Percentiles rank a stretch among this genome's conserved stretches.
Evolutionary conservation across 2,329 filamentous ascomycete species (phyloP).

Genomic region (Sclerotinia minor): DNA sequence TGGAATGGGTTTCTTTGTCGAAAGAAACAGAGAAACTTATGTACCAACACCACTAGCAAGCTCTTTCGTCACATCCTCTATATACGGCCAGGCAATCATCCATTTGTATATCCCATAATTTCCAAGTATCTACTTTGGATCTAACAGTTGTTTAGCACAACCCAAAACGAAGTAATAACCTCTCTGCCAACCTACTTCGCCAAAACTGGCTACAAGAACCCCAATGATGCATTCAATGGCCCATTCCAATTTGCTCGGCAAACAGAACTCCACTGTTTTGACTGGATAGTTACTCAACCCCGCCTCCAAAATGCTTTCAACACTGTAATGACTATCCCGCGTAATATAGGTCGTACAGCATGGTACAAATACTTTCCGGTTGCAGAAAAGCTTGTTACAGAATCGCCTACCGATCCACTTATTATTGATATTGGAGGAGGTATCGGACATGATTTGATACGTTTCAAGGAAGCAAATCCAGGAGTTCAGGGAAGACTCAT

Average conservation of each 20-base stretch:
- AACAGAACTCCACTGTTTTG: slow-evolving; percentile 28
- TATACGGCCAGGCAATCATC: background rate
- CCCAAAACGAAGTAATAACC: slow-evolving; percentile 24
- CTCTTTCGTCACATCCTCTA: slow-evolving; percentile 19
- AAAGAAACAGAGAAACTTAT: slow-evolving; percentile 19
- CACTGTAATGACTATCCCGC: slow-evolving; percentile 26
- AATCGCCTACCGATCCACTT: slow-evolving; percentile 10
- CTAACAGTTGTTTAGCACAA: slow-evolving; percentile 10
- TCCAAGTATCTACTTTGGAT: background rate
- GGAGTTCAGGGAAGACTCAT: slow-evolving; percentile 10
- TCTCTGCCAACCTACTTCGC: slow-evolving; percentile 26
- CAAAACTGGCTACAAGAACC: slow-evolving; percentile 24
- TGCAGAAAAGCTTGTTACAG: slow-evolving; percentile 17
- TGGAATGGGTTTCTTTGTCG: slow-evolving; percentile 24
- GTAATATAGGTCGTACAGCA: background rate
- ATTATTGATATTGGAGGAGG: slow-evolving; percentile 27
- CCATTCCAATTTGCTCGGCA: slow-evolving; percentile 28
- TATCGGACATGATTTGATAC: slow-evolving; percentile 17
- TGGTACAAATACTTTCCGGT: slow-evolving; percentile 27
- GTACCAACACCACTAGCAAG: slow-evolving; percentile 17
- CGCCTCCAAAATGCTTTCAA: slow-evolving; percentile 28
- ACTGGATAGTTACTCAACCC: slow-evolving; percentile 27
- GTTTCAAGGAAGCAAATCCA: background rate
- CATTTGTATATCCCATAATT: background rate
- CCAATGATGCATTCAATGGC: slow-evolving; percentile 26